Evolutionary conservation across 192 early-diverging fungal genomes (phyloP).

Genomic region (Coemansia sp.): DNA sequence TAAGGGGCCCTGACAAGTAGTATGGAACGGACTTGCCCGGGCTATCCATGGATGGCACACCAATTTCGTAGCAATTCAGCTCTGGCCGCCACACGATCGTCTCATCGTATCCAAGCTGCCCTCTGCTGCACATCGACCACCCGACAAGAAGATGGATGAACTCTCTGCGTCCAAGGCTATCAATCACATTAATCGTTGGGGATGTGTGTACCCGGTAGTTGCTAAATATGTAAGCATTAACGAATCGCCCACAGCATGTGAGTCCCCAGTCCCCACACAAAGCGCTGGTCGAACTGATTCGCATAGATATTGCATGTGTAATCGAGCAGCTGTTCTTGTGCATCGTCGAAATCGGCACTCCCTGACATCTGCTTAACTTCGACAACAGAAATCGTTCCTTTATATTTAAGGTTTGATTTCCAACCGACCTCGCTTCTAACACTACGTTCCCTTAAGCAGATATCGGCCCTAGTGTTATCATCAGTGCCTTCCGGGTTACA

Average conservation of each 20-base stretch:
- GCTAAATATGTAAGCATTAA: constrained; percentile 3
- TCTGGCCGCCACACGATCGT: background rate
- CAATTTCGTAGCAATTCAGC: background rate
- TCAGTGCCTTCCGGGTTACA: background rate
- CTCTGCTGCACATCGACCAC: constrained; percentile 3
- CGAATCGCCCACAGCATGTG: constrained; percentile 1
- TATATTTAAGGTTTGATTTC: background rate
- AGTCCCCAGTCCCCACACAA: constrained; percentile 11
- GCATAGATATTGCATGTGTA: constrained; percentile 9
- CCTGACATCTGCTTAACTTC: background rate
- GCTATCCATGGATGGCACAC: background rate
- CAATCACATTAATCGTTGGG: background rate
- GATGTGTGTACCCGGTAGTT: constrained; percentile 10
- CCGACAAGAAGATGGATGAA: constrained; percentile 8
- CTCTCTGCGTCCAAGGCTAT: background rate
- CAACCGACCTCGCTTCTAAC: background rate
- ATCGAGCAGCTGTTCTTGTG: constrained; percentile 3
- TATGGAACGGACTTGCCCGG: background rate
- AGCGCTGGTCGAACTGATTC: constrained; percentile 10
- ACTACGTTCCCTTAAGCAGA: background rate
- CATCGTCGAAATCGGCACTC: background rate
- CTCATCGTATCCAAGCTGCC: constrained; percentile 11
- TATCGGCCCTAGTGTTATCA: background rate
- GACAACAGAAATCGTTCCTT: background rate
- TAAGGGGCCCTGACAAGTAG: background rate